phyloP scores from a whole-genome alignment of 805 yeast species.

The Lachancea fermentati region DNA sequence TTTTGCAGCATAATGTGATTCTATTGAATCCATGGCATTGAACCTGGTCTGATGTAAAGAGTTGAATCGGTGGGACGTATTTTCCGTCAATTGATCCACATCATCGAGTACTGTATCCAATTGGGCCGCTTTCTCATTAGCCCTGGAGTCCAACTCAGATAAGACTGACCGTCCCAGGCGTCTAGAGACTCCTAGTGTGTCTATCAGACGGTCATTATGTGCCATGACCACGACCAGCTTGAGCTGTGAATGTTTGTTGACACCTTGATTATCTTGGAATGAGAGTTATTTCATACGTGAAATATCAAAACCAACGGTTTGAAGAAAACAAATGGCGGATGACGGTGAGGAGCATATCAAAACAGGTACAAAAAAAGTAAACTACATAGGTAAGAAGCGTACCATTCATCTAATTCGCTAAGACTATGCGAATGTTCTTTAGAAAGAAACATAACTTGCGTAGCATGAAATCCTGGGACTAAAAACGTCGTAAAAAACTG shows the following conservation, averaged over 20 bases:
- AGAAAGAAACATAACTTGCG: too few relatives aligned
- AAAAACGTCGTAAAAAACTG: too few relatives aligned
- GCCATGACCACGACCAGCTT: conserved; percentile 4
- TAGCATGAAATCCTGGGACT: too few relatives aligned
- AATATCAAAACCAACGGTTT: too few relatives aligned
- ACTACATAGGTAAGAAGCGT: too few relatives aligned
- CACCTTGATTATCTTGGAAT: background rate
- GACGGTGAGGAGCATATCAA: too few relatives aligned
- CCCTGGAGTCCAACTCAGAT: conserved; percentile 32
- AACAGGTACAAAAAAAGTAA: too few relatives aligned
- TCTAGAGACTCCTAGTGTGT: conserved; percentile 29
- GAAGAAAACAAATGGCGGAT: too few relatives aligned
- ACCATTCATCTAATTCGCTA: too few relatives aligned
- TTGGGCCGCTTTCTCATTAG: conserved; percentile 20
- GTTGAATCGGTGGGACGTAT: conserved; percentile 12
- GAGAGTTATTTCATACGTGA: background rate
- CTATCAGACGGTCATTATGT: conserved; percentile 16
- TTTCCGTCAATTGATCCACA: conserved; percentile 12
- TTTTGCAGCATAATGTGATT: conserved; percentile 27
- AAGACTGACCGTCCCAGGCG: conserved; percentile 32
- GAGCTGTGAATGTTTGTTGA: background rate
- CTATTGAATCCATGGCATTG: conserved; percentile 31
- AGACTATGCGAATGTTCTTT: too few relatives aligned
- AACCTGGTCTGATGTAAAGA: conserved; percentile 23
- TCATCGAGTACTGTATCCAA: background rate